Percentiles rank a stretch among this genome's conserved stretches.
phyloP scores from a whole-genome alignment of 208 protist species.

The Leishmania turanica region DNA sequence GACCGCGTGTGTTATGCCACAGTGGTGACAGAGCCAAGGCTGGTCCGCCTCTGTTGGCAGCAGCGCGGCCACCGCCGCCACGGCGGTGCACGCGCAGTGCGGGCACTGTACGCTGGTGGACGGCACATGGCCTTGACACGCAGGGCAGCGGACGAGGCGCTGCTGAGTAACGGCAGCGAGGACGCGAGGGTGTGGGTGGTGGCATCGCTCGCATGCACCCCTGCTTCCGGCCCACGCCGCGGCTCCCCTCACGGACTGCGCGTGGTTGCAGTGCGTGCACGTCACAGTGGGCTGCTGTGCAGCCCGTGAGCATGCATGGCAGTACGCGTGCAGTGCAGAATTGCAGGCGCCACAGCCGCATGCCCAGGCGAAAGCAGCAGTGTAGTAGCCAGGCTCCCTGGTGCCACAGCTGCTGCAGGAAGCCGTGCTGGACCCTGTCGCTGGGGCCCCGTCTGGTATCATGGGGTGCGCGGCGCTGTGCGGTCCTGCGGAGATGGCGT shows the following conservation, averaged over 20 bases:
- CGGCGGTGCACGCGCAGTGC: constrained; percentile 35
- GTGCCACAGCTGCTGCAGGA: constrained; percentile 16
- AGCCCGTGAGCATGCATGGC: constrained; percentile 46
- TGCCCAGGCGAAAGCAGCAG: constrained; percentile 58
- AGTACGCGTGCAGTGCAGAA: constrained; percentile 45
- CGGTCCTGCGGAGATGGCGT: constrained; percentile 1
- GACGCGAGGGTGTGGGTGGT: constrained; percentile 44
- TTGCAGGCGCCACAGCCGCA: constrained; percentile 74
- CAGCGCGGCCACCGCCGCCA: constrained; percentile 32
- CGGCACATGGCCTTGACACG: constrained; percentile 35
- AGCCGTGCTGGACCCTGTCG: not conserved
- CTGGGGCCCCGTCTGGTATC: constrained; percentile 1
- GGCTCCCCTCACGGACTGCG: not conserved
- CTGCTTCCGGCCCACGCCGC: not conserved
- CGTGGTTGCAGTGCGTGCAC: constrained; percentile 26
- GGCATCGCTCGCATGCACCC: constrained; percentile 29
- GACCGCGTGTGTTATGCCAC: constrained; percentile 30
- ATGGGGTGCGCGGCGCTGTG: not conserved
- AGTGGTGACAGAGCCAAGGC: constrained; percentile 46
- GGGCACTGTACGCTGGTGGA: constrained; percentile 28
- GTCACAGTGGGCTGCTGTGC: constrained; percentile 13
- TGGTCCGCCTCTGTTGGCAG: constrained; percentile 38
- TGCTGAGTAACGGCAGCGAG: constrained; percentile 27
- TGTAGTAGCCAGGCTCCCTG: constrained; percentile 33
- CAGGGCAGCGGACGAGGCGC: constrained; percentile 44